Evolutionary conservation across 345 rosid genomes (phyloP).

Genomic region (Syzygium aqueum): DNA sequence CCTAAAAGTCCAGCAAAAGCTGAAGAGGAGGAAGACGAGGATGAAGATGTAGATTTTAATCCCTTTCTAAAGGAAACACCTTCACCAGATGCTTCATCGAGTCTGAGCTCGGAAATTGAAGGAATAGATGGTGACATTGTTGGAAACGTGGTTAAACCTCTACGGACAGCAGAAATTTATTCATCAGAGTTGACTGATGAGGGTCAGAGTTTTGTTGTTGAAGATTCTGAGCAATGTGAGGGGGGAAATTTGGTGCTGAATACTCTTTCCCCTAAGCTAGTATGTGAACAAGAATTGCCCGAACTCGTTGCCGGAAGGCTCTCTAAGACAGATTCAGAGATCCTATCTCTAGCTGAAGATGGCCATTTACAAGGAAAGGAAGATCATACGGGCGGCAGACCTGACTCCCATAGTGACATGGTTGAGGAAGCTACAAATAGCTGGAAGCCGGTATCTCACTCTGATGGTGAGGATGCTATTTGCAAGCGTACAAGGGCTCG

Average conservation of each 20-base stretch:
- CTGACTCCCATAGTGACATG: slow-evolving; percentile 2
- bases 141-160: neutral
- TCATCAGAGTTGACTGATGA: slow-evolving; percentile 3
- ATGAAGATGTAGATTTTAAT: slow-evolving; percentile 81
- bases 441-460: slow-evolving; percentile 8
- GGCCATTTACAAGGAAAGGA: slow-evolving; percentile 6
- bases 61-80: slow-evolving; percentile 64
- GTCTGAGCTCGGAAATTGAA: slow-evolving; percentile 78
- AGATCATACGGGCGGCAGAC: slow-evolving; percentile 5
- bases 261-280: slow-evolving; percentile 12
- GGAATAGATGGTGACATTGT: slow-evolving; percentile 30
- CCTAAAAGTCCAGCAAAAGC: slow-evolving; percentile 5
- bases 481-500: slow-evolving; percentile 87
- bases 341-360: slow-evolving; percentile 5
- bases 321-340: slow-evolving; percentile 12
- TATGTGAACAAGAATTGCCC: slow-evolving; percentile 5
- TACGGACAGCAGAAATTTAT: neutral
- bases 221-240: slow-evolving; percentile 24
- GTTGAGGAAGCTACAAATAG: slow-evolving; percentile 5
- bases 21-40: slow-evolving; percentile 42
- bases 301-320: neutral
- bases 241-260: slow-evolving; percentile 26
- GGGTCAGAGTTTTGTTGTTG: slow-evolving; percentile 12
- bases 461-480: slow-evolving; percentile 61
- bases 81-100: slow-evolving; percentile 78